phyloP scores from a whole-genome alignment of 768 basidiomycete species.

The Inosperma sp. region DNA sequence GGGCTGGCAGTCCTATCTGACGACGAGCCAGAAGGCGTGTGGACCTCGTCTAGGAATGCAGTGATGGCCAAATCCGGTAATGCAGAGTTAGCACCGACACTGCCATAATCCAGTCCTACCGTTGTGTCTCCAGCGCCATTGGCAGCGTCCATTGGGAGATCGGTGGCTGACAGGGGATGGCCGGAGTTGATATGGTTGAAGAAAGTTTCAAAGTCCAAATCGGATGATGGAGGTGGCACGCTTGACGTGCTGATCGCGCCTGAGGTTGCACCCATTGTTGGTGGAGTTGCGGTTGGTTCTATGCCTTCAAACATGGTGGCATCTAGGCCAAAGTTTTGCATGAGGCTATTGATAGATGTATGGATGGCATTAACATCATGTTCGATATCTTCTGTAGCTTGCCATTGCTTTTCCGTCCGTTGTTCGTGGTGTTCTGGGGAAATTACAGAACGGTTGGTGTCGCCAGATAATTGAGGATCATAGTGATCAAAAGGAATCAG shows the following conservation, averaged over 20 bases:
- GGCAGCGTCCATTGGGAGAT: slow-evolving; percentile 1
- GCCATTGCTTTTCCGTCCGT: slow-evolving; percentile 52
- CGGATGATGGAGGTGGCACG: not conserved
- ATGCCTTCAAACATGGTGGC: slow-evolving; percentile 29
- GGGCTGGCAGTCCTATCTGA: slow-evolving; percentile 22
- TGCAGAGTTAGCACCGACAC: not conserved
- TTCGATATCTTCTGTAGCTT: slow-evolving; percentile 58
- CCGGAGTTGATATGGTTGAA: slow-evolving; percentile 14
- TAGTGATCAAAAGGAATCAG: slow-evolving; percentile 31
- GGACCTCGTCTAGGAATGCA: slow-evolving; percentile 28
- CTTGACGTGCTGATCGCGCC: not conserved
- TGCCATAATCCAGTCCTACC: slow-evolving; percentile 2
- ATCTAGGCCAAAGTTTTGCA: slow-evolving; percentile 67
- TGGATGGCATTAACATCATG: slow-evolving; percentile 69
- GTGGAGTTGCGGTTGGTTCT: not conserved
- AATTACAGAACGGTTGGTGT: slow-evolving; percentile 25
- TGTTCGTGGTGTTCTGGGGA: slow-evolving; percentile 31
- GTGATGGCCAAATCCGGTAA: slow-evolving; percentile 17
- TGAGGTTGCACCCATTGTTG: not conserved
- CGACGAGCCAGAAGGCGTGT: slow-evolving; percentile 21
- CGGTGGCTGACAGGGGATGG: not conserved
- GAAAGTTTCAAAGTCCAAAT: slow-evolving; percentile 29
- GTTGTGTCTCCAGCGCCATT: slow-evolving; percentile 8
- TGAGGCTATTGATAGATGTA: slow-evolving; percentile 63
- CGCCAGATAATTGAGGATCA: slow-evolving; percentile 13